Base-by-base conservation (phyloP, 805 yeast genomes). In the Pichia ethanolica region DNA sequence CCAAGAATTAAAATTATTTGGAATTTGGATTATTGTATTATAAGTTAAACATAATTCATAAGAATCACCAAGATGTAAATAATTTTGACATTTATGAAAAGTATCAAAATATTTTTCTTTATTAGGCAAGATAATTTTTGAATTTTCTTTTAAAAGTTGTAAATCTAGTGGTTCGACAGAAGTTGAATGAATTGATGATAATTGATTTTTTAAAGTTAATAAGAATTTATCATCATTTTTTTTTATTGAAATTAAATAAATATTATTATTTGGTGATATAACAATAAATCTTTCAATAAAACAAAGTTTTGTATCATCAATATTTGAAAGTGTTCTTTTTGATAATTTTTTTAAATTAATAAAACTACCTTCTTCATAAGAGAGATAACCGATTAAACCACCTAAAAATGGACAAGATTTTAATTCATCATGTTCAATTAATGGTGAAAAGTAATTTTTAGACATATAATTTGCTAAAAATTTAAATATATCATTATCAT, bases 11-110 rank as follows among this genome's bases (percentile, higher is more conserved):
- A 82, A 59, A 8, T 63, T 27, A 6, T 65, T 52, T 0, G 83
- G 81, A 13, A 87, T 70, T 6, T 65, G 65, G 12, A 88, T 72
- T 47, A 71, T 71, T 49, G 91, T 85, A 52, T 79, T 86, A 1
- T 85, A 82, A 0, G 98, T 91, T 34, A 93, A 72, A 62, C 99
- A 93, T 13, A 93, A 73, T 63, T 93, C 99, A 62, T 93, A 93
- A 1, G 97, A 89, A 61, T 93, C 95, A 10, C 99, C 99, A 7
- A 82, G 66, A 46, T 73, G 78, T 42, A 91, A 71, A 53, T 69
- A 79, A 13, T 78, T 72, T 63, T 87, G 91, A 62, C 96, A 88
- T 44, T 70, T 50, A 0, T 70, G 59, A 58, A 89, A 86, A 38
- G 78, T 78, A 3, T 68, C 53, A 4, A 70, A 60, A 64, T 93